These are phyloP conservation scores for Rehmannia glutinosa DNA, from an alignment of 257 asterid genomes.

Conservation along the genomic window DNA sequence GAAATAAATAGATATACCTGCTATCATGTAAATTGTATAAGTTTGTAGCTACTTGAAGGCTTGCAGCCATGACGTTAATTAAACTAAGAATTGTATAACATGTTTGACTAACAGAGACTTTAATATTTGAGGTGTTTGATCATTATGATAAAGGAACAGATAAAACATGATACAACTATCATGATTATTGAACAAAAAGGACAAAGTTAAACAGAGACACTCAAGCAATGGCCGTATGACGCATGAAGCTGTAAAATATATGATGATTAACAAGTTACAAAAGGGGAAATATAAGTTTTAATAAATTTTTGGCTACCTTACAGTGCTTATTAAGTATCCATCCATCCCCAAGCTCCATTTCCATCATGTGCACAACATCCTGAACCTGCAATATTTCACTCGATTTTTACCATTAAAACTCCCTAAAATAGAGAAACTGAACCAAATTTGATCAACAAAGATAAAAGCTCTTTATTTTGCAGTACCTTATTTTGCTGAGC, in stretches of 20 bases:
- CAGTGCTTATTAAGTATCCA: conserved; percentile 62
- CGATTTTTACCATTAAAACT: not conserved
- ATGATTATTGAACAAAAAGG: not conserved
- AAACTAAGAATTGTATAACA: not conserved
- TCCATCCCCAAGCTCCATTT: conserved; percentile 81
- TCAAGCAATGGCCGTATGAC: no score
- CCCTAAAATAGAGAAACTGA: not conserved
- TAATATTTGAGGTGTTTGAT: no score
- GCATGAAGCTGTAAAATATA: not conserved
- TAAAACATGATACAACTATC: not conserved
- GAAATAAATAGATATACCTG: conserved; percentile 71
- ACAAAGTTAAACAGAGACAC: not conserved
- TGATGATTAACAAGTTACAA: not conserved
- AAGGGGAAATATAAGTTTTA: not conserved
- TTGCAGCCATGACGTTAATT: not conserved
- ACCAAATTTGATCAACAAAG: not conserved
- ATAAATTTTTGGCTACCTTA: conserved; percentile 38
- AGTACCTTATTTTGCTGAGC: conserved; percentile 58
- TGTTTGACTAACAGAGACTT: not conserved
- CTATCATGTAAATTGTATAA: conserved; percentile 8
- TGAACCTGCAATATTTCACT: conserved; percentile 41
- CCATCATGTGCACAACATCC: conserved; percentile 72
- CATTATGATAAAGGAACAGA: not conserved
- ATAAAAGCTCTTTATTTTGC: not conserved
- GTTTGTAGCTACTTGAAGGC: not conserved